These are phyloP conservation scores for Corylus americana DNA, from an alignment of 306 rosid genomes.

Conservation along the genomic window DNA sequence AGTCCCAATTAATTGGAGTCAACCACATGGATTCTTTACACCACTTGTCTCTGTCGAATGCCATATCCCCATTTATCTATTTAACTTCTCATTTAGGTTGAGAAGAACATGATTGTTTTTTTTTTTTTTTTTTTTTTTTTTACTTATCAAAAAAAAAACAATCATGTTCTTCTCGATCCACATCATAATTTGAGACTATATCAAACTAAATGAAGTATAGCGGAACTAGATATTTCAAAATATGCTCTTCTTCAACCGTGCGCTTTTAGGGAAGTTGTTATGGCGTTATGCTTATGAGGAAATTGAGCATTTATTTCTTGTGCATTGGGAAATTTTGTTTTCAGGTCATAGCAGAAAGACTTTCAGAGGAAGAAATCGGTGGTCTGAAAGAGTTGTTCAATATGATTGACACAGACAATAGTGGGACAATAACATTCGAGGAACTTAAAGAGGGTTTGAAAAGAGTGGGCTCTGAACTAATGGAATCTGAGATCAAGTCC, in stretches of 20 bases:
- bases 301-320: background rate
- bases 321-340: conserved; percentile 8
- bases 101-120: too few relatives aligned
- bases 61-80: background rate
- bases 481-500: conserved; percentile 82
- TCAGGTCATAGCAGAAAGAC: conserved; percentile 88
- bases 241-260: too few relatives aligned
- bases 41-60: background rate
- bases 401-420: conserved; percentile 82
- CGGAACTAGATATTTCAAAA: background rate
- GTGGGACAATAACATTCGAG: conserved; percentile 85
- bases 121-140: too few relatives aligned
- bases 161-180: background rate
- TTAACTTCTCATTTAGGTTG: too few relatives aligned
- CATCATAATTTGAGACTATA: background rate
- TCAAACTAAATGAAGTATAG: background rate
- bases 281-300: background rate
- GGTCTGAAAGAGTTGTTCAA: conserved; percentile 84
- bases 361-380: conserved; percentile 94
- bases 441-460: conserved; percentile 79
- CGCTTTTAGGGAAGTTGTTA: too few relatives aligned
- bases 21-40: background rate
- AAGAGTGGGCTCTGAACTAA: conserved; percentile 78
- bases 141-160: too few relatives aligned
- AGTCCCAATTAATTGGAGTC: background rate